These are phyloP conservation scores for Platanthera guangdongensis DNA, from an alignment of 106 monocot genomes.

Conservation along the genomic window DNA sequence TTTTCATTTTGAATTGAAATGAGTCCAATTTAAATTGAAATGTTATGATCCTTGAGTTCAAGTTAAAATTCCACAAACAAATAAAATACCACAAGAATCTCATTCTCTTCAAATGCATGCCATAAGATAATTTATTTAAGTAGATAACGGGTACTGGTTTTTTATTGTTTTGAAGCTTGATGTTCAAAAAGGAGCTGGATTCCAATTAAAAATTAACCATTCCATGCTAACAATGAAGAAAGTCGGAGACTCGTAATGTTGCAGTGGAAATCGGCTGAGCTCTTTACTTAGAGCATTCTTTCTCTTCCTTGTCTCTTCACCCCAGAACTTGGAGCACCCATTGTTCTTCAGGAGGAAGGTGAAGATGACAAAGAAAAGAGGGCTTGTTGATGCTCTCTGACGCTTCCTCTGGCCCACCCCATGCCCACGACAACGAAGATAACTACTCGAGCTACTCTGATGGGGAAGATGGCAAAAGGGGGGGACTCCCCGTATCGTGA, in stretches of 20 bases:
- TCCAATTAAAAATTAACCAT: background rate
- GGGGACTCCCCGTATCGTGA: too few species aligned
- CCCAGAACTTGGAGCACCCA: background rate
- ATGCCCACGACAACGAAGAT: conserved; percentile 26
- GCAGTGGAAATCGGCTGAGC: conserved; percentile 90
- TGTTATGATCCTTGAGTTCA: too few species aligned
- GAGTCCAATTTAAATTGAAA: too few species aligned
- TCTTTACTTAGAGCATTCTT: conserved; percentile 59
- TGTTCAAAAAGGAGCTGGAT: too few species aligned
- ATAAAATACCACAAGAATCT: too few species aligned
- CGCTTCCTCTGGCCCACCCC: conserved; percentile 91
- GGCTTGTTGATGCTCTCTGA: conserved; percentile 91
- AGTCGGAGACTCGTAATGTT: conserved; percentile 39
- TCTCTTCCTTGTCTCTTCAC: conserved; percentile 13
- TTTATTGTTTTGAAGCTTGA: too few species aligned
- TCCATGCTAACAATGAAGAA: conserved; percentile 8
- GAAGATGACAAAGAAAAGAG: conserved; percentile 52
- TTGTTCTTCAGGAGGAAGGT: conserved; percentile 10
- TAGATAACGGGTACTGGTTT: too few species aligned
- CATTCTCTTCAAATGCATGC: too few species aligned
- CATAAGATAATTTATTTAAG: too few species aligned
- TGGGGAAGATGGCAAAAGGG: background rate
- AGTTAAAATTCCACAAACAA: too few species aligned
- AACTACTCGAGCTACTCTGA: background rate
- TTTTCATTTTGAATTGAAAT: too few species aligned